Evolutionary conservation across 2,329 filamentous ascomycete species (phyloP), one percentile per base, ranked within the genome.

Genomic region (Podosphaera aphanis): DNA sequence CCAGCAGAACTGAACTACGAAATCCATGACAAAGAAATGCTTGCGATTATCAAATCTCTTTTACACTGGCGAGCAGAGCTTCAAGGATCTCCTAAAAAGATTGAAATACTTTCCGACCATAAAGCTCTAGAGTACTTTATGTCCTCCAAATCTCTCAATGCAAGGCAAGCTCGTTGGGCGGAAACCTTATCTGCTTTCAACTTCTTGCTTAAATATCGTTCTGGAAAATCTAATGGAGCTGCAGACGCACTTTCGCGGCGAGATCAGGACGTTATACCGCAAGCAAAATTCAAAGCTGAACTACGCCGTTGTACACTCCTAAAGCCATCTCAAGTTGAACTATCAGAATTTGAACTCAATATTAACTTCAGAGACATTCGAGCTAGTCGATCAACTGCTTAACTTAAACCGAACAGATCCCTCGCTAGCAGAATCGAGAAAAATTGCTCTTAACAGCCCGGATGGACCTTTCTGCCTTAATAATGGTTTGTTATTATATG

Each of bases 51-150:
- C 5, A 2, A 21, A 10, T 25, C 21, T 31, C 35, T 46, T 42
- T 15, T 3, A 3, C 18, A 43, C 1, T 43, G 16, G 41, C 13
- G 41, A 7, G 41, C 27, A 2, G 41, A 35, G 3, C 27, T 43
- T 11, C n/a, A 33, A 6, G 27, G 27, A 8, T 19, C 27, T 21
- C n/a, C 25, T 13, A 10, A 19, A 10, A 33, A 43, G 16, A 20
- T 43, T 20, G 41, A 43, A 13, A 15, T 35, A 7, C 35, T 16
- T 7, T 10, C n/a, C 15, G 16, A 43, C 16, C 41, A 35, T 16
- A 43, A 43, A 43, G 41, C 41, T 35, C 16, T 43, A 21, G 41
- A 43, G 3, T 35, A 43, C 11, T 43, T 43, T 15, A 43, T 43
- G 25, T 16, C 25, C 5, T 20, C 41, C 10, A 35, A 43, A 27